A percentile compares a stretch with the other conserved stretches of the same genome.
phyloP scores from a whole-genome alignment of 2,329 filamentous ascomycete genomes.

The Blastomyces percursus region DNA sequence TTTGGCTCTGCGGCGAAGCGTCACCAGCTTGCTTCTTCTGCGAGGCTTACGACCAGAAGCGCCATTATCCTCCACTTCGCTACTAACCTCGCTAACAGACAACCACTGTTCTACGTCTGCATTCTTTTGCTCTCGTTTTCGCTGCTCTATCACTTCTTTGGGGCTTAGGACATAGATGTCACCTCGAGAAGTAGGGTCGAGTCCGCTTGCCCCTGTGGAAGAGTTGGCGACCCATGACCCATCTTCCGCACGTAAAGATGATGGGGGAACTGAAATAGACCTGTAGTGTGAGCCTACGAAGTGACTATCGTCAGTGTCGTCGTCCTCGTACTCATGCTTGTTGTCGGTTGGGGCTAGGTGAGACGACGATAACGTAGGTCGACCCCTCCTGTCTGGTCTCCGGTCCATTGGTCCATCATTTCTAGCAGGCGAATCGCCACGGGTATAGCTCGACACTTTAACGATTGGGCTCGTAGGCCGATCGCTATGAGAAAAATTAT shows the following conservation, averaged over 20 bases:
- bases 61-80: slow-evolving; percentile 27
- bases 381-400: slow-evolving; percentile 20
- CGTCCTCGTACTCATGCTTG: slow-evolving; percentile 20
- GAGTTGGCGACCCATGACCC: slow-evolving; percentile 37
- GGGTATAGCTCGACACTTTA: slow-evolving; percentile 33
- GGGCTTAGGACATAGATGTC: slow-evolving; percentile 38
- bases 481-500: slow-evolving; percentile 15
- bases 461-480: slow-evolving; percentile 34
- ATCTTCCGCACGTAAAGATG: slow-evolving; percentile 31
- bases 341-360: slow-evolving; percentile 28
- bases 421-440: slow-evolving; percentile 35
- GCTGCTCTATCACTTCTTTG: slow-evolving; percentile 40
- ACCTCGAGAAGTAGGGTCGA: slow-evolving; percentile 38
- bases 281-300: slow-evolving; percentile 13
- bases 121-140: slow-evolving; percentile 41
- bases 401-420: slow-evolving; percentile 16
- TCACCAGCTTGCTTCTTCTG: slow-evolving; percentile 16
- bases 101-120: slow-evolving; percentile 46
- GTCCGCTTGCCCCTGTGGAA: slow-evolving; percentile 33
- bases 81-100: slow-evolving; percentile 39
- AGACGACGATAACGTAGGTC: slow-evolving; percentile 24
- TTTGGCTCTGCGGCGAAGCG: slow-evolving; percentile 37
- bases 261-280: slow-evolving; percentile 9
- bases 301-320: slow-evolving; percentile 15
- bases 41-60: slow-evolving; percentile 11